Evolutionary conservation across 495 filamentous ascomycete genomes (phyloP).

Genomic region (Chaetomium tenue): DNA sequence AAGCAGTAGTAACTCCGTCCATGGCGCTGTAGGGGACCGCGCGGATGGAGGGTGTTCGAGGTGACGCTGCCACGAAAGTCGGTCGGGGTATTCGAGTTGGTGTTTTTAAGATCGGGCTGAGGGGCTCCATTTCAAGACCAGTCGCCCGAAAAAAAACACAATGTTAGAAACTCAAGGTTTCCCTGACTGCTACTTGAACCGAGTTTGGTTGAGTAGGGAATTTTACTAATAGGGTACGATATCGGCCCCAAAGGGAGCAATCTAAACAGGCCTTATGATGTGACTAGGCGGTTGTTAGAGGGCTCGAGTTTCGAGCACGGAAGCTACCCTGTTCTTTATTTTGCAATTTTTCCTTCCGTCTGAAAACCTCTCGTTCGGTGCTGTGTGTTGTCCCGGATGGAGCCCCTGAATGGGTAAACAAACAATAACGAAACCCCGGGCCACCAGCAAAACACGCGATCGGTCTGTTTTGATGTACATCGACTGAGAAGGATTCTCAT

Average conservation of each 20-base stretch:
- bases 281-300: neutral
- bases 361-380: neutral
- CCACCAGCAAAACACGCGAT: neutral
- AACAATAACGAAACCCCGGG: neutral
- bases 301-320: neutral
- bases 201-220: neutral
- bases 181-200: neutral
- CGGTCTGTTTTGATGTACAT: neutral
- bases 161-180: neutral
- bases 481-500: neutral
- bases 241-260: neutral
- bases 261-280: neutral
- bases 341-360: neutral
- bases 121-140: neutral
- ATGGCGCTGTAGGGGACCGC: constrained; percentile 20
- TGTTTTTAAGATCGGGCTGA: neutral
- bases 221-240: neutral
- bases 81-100: constrained; percentile 19
- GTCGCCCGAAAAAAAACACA: neutral
- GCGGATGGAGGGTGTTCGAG: constrained; percentile 20
- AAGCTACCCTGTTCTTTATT: neutral
- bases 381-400: neutral
- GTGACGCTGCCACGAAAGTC: constrained; percentile 13
- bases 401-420: constrained; percentile 6
- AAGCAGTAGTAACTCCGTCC: constrained; percentile 1